Evolutionary conservation across 495 filamentous ascomycete species (phyloP).

Genomic region (Astrothelium macrocarpum): DNA sequence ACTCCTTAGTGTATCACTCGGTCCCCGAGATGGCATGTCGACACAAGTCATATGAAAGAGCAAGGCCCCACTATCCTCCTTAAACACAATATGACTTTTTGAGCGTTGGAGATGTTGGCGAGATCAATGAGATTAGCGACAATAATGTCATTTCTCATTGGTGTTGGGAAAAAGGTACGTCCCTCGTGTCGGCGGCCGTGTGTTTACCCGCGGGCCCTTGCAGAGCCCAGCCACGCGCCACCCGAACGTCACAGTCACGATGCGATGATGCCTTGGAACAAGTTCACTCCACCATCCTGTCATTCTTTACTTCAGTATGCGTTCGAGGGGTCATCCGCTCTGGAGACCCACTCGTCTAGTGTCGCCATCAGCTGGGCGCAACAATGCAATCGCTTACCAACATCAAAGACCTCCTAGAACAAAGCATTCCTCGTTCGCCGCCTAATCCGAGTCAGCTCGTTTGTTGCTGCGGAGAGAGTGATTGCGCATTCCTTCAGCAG

Average conservation of each 20-base stretch:
- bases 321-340: background rate
- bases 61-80: no score
- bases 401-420: slow-evolving; percentile 4
- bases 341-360: background rate
- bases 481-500: slow-evolving; percentile 71
- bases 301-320: background rate
- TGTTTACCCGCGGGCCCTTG: background rate
- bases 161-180: no score
- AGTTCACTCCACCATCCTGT: background rate
- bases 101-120: no score
- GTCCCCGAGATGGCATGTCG: no score
- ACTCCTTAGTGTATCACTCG: no score
- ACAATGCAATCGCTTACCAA: slow-evolving; percentile 1
- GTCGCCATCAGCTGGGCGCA: background rate
- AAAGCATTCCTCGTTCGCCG: slow-evolving; percentile 4
- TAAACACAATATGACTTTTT: no score
- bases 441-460: background rate
- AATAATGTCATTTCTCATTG: no score
- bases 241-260: background rate
- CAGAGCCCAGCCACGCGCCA: background rate
- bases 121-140: no score
- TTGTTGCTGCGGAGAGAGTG: slow-evolving; percentile 81
- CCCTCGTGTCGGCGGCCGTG: background rate
- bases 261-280: no score
- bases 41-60: no score